These are phyloP conservation scores for Colletotrichum zoysiae DNA, from an alignment of 2,329 filamentous ascomycete species.

Conservation along the genomic window DNA sequence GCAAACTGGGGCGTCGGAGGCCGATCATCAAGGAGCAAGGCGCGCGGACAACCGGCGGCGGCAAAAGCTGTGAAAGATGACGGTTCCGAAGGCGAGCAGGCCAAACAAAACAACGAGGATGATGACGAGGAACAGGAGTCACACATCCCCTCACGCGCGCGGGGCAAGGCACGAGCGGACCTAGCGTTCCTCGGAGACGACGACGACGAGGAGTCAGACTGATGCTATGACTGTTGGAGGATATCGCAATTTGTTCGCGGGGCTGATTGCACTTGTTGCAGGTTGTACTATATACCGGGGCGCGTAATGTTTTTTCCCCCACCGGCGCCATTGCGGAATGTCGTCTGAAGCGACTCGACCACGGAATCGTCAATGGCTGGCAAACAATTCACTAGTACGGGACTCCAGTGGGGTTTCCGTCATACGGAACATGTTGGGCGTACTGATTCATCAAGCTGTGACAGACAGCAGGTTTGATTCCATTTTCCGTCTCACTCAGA, in stretches of 20 bases:
- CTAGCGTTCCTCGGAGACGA: slow-evolving; percentile 78
- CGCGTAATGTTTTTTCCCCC: background rate
- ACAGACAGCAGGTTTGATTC: slow-evolving; percentile 1
- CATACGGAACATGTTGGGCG: background rate
- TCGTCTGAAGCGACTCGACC: slow-evolving; percentile 14
- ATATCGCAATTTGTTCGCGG: background rate
- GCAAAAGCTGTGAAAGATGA: slow-evolving; percentile 48
- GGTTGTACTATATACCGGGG: slow-evolving; percentile 29
- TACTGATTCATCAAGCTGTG: background rate
- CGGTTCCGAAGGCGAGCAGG: slow-evolving; percentile 49
- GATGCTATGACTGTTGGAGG: slow-evolving; percentile 7
- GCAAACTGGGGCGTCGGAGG: slow-evolving; percentile 76
- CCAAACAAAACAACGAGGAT: slow-evolving; percentile 45
- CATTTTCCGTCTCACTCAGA: slow-evolving; percentile 7
- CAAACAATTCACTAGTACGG: slow-evolving; percentile 2
- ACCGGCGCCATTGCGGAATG: slow-evolving; percentile 30
- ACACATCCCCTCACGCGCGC: slow-evolving; percentile 57
- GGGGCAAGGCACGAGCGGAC: slow-evolving; percentile 63
- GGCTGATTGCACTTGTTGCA: slow-evolving; percentile 31
- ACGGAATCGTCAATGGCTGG: background rate
- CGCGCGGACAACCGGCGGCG: slow-evolving; percentile 47
- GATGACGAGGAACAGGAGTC: slow-evolving; percentile 49
- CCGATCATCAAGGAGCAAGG: slow-evolving; percentile 55
- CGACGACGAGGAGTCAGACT: slow-evolving; percentile 74
- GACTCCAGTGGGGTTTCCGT: slow-evolving; percentile 14